These are phyloP conservation scores for Daldinia loculata DNA, from an alignment of 495 filamentous ascomycete species.

Conservation along the genomic window DNA sequence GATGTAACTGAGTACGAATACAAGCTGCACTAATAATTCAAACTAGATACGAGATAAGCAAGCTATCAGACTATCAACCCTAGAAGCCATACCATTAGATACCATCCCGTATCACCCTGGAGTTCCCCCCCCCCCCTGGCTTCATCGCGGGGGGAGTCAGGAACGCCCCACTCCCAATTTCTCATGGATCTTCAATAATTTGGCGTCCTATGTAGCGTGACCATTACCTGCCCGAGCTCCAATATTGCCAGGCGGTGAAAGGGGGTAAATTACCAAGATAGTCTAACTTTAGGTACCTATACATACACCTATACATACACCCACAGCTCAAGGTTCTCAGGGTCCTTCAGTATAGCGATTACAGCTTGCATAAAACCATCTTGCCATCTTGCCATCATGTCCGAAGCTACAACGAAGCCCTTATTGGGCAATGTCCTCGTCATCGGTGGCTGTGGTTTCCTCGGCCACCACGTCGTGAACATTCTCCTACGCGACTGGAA, in stretches of 20 bases:
- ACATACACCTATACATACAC: not conserved
- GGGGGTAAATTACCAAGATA: not conserved
- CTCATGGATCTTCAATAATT: constrained; percentile 11
- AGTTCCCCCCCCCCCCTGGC: not conserved
- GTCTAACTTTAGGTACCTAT: no score
- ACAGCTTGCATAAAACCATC: not conserved
- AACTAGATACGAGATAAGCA: not conserved
- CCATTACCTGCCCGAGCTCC: constrained; percentile 9
- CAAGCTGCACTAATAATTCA: not conserved
- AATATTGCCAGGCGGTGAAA: constrained; percentile 35
- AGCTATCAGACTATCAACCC: not conserved
- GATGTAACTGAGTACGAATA: not conserved
- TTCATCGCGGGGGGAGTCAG: constrained; percentile 22
- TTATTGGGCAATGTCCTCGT: constrained; percentile 67
- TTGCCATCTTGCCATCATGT: constrained; percentile 7
- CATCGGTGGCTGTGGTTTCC: constrained; percentile 75
- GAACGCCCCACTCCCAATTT: constrained; percentile 32
- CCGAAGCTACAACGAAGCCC: constrained; percentile 45
- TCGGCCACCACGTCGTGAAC: constrained; percentile 74
- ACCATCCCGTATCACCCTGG: constrained; percentile 2
- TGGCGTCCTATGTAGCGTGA: constrained; percentile 10
- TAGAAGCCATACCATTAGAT: not conserved
- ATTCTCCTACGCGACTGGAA: constrained; percentile 63
- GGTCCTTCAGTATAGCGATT: constrained; percentile 3
- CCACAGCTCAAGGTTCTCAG: not conserved